Conservation (phyloP, 140 eudicot species). For the Cichorium intybus region DNA sequence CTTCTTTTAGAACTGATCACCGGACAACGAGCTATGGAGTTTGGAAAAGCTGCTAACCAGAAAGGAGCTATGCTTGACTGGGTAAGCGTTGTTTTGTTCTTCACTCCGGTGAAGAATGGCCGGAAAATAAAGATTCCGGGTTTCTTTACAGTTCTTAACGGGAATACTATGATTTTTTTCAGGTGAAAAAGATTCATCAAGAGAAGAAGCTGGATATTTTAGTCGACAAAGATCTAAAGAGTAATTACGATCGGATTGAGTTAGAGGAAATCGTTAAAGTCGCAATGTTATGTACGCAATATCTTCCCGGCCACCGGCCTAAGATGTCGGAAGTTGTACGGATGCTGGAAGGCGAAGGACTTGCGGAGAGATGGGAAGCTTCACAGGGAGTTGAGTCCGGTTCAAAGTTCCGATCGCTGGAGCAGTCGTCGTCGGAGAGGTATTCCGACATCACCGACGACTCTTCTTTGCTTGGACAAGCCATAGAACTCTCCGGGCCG, state of each 20-base stretch:
- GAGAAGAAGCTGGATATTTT: slow-evolving; percentile 59
- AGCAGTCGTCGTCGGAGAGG: slow-evolving; percentile 66
- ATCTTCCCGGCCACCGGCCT: slow-evolving; percentile 74
- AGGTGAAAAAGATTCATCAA: slow-evolving; percentile 63
- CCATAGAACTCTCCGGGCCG: slow-evolving; percentile 80
- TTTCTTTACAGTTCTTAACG: background rate
- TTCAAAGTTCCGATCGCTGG: slow-evolving; percentile 44
- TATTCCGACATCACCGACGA: slow-evolving; percentile 71
- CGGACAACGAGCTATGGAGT: slow-evolving; percentile 69
- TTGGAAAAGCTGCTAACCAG: slow-evolving; percentile 67
- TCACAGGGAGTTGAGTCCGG: slow-evolving; percentile 55
- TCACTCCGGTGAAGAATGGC: background rate
- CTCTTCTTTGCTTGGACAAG: slow-evolving; percentile 68
- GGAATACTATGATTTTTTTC: background rate
- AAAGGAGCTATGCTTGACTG: slow-evolving; percentile 79
- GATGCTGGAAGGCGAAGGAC: slow-evolving; percentile 85
- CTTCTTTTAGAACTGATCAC: slow-evolving; percentile 73
- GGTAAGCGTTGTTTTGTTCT: slow-evolving; percentile 31
- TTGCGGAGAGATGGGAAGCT: slow-evolving; percentile 90
- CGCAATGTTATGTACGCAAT: slow-evolving; percentile 76
- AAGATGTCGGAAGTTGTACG: slow-evolving; percentile 89
- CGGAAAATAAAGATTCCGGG: slow-evolving; percentile 7
- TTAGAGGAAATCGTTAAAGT: slow-evolving; percentile 75
- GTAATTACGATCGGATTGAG: slow-evolving; percentile 55
- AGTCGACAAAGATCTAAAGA: slow-evolving; percentile 57